phyloP scores from a whole-genome alignment of 768 basidiomycete species.

The Tylopilus sp. region DNA sequence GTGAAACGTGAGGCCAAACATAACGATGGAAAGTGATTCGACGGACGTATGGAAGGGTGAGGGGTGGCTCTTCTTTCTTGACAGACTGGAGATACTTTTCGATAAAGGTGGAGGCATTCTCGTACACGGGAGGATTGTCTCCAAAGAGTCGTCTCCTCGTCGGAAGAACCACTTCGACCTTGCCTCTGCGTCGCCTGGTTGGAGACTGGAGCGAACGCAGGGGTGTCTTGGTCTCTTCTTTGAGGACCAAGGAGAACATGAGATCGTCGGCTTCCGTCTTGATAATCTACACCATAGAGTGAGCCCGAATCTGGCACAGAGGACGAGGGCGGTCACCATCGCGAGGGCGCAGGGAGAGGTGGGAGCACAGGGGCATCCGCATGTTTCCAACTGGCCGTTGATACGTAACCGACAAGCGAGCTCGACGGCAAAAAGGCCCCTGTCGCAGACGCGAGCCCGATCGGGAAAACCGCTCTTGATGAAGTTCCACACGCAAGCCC shows the following conservation, averaged over 20 bases:
- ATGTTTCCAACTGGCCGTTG: not conserved
- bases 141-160: constrained; percentile 9
- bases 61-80: constrained; percentile 14
- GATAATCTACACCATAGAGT: constrained; percentile 3
- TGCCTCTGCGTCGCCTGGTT: not conserved
- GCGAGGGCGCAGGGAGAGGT: no score
- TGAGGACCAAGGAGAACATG: not conserved
- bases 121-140: constrained; percentile 4
- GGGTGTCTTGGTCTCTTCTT: not conserved
- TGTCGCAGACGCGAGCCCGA: no score
- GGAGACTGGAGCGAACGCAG: not conserved
- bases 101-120: constrained; percentile 9
- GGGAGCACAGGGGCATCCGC: not conserved
- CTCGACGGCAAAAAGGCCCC: no score
- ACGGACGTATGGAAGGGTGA: not conserved
- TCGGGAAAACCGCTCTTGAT: not conserved
- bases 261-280: constrained; percentile 9
- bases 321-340: not conserved
- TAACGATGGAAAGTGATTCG: not conserved
- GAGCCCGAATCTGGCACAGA: not conserved
- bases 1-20: not conserved
- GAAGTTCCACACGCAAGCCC: constrained; percentile 5
- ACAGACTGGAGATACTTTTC: constrained; percentile 2
- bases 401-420: constrained; percentile 7
- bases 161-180: constrained; percentile 11